Percentiles rank a stretch among this genome's conserved stretches.
These are phyloP conservation scores for Blastobotrys serpentis DNA, from an alignment of 1,139 yeast genomes.

Conservation along the genomic window DNA sequence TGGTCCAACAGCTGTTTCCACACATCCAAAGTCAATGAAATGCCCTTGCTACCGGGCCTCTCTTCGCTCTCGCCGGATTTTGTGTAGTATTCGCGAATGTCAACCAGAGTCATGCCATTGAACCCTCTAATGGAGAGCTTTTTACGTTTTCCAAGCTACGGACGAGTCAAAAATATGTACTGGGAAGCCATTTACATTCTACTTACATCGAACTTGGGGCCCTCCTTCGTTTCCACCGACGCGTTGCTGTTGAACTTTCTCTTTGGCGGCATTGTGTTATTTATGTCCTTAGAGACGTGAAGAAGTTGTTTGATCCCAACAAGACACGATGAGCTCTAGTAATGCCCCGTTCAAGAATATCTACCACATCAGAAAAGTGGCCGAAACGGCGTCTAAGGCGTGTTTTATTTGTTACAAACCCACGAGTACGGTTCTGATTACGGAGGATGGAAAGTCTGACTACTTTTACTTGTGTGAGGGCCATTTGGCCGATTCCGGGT, in stretches of 20 bases:
- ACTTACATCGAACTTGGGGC: constrained; percentile 10
- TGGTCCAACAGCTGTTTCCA: constrained; percentile 59
- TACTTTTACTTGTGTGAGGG: constrained; percentile 67
- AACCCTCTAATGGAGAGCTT: constrained; percentile 70
- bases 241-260: constrained; percentile 8
- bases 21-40: constrained; percentile 67
- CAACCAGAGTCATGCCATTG: constrained; percentile 64
- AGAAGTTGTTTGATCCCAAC: background rate
- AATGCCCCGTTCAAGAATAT: constrained; percentile 45
- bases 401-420: constrained; percentile 72
- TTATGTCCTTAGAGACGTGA: too few relatives aligned
- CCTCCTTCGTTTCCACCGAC: constrained; percentile 2
- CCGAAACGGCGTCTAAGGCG: constrained; percentile 53
- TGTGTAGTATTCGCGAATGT: constrained; percentile 75
- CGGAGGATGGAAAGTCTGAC: constrained; percentile 49
- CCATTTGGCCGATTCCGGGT: constrained; percentile 63
- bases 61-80: constrained; percentile 56
- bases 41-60: constrained; percentile 83
- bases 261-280: constrained; percentile 7
- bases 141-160: constrained; percentile 64
- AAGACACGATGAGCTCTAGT: background rate
- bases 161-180: background rate
- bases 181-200: background rate
- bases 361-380: constrained; percentile 58
- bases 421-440: constrained; percentile 57